A percentile compares a stretch with the other conserved stretches of the same genome.
These are phyloP conservation scores for Alternaria rosae DNA, from an alignment of 2,329 filamentous ascomycete species.

Conservation along the genomic window DNA sequence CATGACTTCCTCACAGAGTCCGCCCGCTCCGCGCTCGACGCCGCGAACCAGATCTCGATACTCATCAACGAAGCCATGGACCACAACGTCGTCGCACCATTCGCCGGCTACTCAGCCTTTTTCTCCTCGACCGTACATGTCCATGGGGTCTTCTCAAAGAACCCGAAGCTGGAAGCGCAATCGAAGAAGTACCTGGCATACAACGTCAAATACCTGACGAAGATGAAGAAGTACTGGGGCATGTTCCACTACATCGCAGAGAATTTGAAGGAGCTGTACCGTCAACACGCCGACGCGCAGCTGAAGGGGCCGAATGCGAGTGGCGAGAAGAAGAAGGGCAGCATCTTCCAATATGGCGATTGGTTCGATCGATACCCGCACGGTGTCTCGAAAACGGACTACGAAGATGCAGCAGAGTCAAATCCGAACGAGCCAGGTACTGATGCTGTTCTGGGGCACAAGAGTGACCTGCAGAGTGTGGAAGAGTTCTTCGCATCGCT, in stretches of 20 bases:
- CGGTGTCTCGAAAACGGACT: constrained; percentile 84
- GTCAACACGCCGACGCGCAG: constrained; percentile 81
- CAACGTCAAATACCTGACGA: constrained; percentile 88
- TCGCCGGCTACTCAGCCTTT: constrained; percentile 94
- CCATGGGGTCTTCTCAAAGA: constrained; percentile 87
- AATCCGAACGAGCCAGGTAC: constrained; percentile 78
- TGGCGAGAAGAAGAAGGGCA: constrained; percentile 48
- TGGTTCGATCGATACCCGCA: constrained; percentile 97
- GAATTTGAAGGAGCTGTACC: constrained; percentile 87
- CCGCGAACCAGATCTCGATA: constrained; percentile 85
- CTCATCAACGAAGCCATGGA: constrained; percentile 82
- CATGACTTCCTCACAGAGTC: constrained; percentile 79
- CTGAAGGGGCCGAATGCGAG: constrained; percentile 65
- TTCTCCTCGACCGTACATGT: constrained; percentile 94
- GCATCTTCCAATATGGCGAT: constrained; percentile 93
- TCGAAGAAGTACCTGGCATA: constrained; percentile 85
- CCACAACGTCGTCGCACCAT: constrained; percentile 85
- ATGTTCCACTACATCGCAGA: constrained; percentile 98
- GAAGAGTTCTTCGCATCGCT: constrained; percentile 91
- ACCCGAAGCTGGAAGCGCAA: constrained; percentile 73
- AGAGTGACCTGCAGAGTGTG: constrained; percentile 88
- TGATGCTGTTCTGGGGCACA: constrained; percentile 89
- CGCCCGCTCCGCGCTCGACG: constrained; percentile 77
- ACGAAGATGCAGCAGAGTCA: constrained; percentile 74
- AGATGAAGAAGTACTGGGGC: constrained; percentile 98